Conservation (phyloP, 2,329 filamentous ascomycete species). For the Emmonsiellopsis sp. region DNA sequence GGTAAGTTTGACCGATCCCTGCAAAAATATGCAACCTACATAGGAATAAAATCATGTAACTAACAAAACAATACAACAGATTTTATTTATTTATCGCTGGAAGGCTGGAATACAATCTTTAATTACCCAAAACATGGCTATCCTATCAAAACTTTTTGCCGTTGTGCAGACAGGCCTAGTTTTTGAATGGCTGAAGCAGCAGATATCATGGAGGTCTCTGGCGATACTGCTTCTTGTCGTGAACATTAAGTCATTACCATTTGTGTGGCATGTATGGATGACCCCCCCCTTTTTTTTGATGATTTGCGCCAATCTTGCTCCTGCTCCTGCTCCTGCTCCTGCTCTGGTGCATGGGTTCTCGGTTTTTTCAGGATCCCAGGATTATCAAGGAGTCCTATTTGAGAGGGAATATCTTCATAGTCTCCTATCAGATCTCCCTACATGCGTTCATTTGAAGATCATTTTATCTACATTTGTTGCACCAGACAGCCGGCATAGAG, state of each 20-base stretch:
- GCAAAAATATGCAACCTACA: too few relatives aligned
- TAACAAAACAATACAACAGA: too few relatives aligned
- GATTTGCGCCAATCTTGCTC: not conserved
- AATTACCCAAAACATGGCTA: not conserved
- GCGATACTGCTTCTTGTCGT: conserved; percentile 46
- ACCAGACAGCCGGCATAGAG: too few relatives aligned
- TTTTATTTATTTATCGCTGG: too few relatives aligned
- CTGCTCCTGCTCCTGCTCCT: not conserved
- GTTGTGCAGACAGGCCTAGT: not conserved
- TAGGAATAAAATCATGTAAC: too few relatives aligned
- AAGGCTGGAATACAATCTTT: not conserved
- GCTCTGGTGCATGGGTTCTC: conserved; percentile 21
- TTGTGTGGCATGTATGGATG: conserved; percentile 62
- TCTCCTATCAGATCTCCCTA: not conserved
- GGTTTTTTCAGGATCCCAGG: conserved; percentile 24
- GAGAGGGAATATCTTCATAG: not conserved
- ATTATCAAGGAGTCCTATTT: not conserved
- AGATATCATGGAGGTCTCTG: conserved; percentile 23
- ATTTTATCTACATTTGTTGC: not conserved
- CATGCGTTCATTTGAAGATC: not conserved
- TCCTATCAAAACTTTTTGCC: not conserved
- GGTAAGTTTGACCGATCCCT: too few relatives aligned
- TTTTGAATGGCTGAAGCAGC: not conserved
- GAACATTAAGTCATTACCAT: conserved; percentile 66
- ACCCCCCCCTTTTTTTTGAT: not conserved